These are phyloP conservation scores for Metschnikowia kunwiensis DNA, from an alignment of 805 yeast genomes.

Conservation along the genomic window DNA sequence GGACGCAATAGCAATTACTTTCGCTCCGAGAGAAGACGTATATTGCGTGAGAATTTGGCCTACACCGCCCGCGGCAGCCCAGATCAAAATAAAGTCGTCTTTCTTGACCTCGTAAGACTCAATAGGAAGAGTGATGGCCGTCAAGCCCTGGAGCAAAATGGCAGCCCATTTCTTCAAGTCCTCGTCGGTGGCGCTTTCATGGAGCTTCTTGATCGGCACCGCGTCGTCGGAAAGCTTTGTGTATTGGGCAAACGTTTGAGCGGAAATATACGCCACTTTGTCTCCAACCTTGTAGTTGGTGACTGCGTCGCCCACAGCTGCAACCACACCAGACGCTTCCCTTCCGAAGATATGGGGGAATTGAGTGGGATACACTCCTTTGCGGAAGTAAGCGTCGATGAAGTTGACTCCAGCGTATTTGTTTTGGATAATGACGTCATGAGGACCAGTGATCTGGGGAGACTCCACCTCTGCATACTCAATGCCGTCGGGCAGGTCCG, in stretches of 20 bases:
- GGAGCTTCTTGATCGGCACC: conserved; percentile 33
- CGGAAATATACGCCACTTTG: conserved; percentile 55
- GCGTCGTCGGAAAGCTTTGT: conserved; percentile 43
- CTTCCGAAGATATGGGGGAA: conserved; percentile 69
- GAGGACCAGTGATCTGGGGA: conserved; percentile 50
- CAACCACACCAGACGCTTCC: conserved; percentile 71
- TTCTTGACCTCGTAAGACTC: conserved; percentile 65
- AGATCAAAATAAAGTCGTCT: conserved; percentile 71
- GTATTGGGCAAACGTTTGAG: conserved; percentile 68
- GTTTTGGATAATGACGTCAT: conserved; percentile 68
- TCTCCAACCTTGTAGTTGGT: conserved; percentile 62
- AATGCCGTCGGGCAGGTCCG: conserved; percentile 56
- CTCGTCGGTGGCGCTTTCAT: conserved; percentile 46
- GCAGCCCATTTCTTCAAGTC: conserved; percentile 57
- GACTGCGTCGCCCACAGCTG: conserved; percentile 59
- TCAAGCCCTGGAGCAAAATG: conserved; percentile 65
- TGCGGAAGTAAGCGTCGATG: conserved; percentile 80
- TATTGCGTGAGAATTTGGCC: conserved; percentile 73
- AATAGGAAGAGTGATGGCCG: conserved; percentile 67
- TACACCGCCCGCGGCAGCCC: conserved; percentile 97
- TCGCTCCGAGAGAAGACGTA: conserved; percentile 62
- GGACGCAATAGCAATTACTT: conserved; percentile 83
- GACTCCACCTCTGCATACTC: conserved; percentile 56
- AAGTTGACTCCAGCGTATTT: conserved; percentile 76
- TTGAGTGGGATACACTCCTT: conserved; percentile 64